These are phyloP conservation scores for Diaporthe vaccinii DNA, from an alignment of 2,329 filamentous ascomycete species.

Conservation along the genomic window DNA sequence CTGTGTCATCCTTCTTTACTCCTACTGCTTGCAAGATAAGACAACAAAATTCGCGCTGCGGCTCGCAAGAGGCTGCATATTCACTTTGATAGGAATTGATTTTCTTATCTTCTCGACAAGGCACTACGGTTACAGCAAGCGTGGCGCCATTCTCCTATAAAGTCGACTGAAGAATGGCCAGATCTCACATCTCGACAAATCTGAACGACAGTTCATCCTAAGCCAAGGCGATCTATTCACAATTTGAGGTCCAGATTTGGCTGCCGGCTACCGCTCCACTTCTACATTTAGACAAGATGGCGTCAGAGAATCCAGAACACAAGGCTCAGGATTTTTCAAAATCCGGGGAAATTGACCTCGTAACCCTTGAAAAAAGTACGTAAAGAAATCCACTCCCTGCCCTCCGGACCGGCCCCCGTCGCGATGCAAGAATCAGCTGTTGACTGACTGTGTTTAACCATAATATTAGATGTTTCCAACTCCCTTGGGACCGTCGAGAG, in stretches of 20 bases:
- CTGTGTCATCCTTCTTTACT: background rate
- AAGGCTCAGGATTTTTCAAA: background rate
- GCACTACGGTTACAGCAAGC: background rate
- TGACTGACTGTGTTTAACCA: background rate
- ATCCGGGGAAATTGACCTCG: constrained; percentile 17
- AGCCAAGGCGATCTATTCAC: background rate
- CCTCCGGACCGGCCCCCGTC: background rate
- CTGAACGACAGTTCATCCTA: background rate
- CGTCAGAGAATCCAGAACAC: background rate
- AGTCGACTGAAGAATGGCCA: constrained; percentile 27
- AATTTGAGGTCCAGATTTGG: background rate
- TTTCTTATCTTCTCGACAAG: constrained; percentile 9
- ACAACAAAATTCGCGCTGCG: background rate
- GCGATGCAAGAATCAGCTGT: background rate
- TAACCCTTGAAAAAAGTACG: constrained; percentile 43
- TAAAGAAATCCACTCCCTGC: constrained; percentile 44
- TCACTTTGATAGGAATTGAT: background rate
- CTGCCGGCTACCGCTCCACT: background rate
- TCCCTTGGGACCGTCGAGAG: constrained; percentile 30
- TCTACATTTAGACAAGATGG: constrained; percentile 7
- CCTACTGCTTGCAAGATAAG: background rate
- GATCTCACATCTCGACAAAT: background rate
- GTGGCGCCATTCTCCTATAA: constrained; percentile 23
- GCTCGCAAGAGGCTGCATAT: background rate
- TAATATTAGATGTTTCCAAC: constrained; percentile 28